A percentile compares a stretch with the other conserved stretches of the same genome.
phyloP scores from a whole-genome alignment of 257 asterid genomes.

The Solanum etuberosum region DNA sequence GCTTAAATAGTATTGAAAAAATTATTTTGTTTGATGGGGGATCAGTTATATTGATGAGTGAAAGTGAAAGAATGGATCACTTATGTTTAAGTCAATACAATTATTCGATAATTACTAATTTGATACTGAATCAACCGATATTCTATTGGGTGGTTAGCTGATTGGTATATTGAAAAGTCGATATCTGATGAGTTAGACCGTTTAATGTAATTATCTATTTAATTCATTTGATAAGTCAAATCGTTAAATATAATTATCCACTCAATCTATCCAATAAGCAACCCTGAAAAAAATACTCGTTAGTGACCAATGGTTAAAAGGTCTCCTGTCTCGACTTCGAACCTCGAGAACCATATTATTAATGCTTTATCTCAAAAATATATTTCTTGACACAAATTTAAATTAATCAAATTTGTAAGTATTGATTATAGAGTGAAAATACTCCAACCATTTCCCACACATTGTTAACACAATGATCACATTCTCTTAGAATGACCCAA shows the following conservation, averaged over 20 bases:
- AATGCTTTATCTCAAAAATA: neutral
- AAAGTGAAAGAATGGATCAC: no score
- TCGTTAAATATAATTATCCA: no score
- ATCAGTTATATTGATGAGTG: neutral
- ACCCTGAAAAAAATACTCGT: neutral
- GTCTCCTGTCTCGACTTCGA: neutral
- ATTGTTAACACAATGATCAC: neutral
- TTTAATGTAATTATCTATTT: no score
- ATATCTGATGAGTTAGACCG: no score
- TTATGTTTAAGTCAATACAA: neutral
- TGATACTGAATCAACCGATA: neutral
- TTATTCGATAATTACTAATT: no score
- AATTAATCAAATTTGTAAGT: neutral
- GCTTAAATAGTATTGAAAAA: no score
- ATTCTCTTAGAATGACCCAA: neutral
- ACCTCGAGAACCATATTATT: neutral
- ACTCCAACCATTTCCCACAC: neutral
- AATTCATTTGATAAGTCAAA: no score
- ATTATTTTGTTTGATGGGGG: neutral
- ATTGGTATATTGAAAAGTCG: no score
- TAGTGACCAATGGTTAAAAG: no score
- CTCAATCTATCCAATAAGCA: neutral
- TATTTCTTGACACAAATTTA: neutral
- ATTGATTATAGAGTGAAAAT: neutral
- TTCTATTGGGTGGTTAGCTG: fast-evolving